These are phyloP conservation scores for Gymnopilus dilepis DNA, from an alignment of 768 basidiomycete genomes.

Conservation along the genomic window DNA sequence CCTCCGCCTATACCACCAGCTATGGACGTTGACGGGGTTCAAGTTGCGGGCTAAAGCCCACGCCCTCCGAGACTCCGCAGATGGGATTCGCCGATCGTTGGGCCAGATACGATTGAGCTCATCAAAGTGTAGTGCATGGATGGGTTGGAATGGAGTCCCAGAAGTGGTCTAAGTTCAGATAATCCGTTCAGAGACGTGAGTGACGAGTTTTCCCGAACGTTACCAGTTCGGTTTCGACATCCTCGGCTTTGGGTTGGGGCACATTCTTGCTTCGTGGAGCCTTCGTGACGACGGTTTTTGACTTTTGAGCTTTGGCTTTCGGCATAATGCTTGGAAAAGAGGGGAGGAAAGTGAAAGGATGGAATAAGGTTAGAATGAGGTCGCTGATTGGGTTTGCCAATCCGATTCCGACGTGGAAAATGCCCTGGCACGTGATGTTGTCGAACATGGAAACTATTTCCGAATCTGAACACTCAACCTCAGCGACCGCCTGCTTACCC, in stretches of 20 bases:
- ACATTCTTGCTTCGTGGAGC: not conserved
- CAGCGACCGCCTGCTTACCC: too few species aligned
- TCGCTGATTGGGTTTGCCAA: too few species aligned
- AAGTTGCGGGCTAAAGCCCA: constrained; percentile 46
- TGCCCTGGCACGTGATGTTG: not conserved
- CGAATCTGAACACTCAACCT: not conserved
- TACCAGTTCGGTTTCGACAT: constrained; percentile 3
- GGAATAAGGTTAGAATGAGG: not conserved
- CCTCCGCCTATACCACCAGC: constrained; percentile 45
- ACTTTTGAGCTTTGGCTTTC: not conserved
- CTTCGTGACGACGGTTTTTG: not conserved
- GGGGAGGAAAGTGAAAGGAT: not conserved
- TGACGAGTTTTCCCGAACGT: not conserved
- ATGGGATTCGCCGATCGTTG: constrained; percentile 41
- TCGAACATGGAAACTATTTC: not conserved
- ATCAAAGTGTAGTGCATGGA: constrained; percentile 33
- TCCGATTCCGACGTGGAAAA: not conserved
- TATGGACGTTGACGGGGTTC: constrained; percentile 37
- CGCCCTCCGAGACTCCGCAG: constrained; percentile 39
- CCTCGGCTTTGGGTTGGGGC: not conserved
- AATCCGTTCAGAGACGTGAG: constrained; percentile 3
- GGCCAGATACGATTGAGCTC: constrained; percentile 44
- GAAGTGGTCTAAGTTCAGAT: not conserved
- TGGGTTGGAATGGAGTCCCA: constrained; percentile 9
- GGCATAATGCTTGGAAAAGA: not conserved